phyloP scores from a whole-genome alignment of 345 rosid genomes.

The Brassica rapa region DNA sequence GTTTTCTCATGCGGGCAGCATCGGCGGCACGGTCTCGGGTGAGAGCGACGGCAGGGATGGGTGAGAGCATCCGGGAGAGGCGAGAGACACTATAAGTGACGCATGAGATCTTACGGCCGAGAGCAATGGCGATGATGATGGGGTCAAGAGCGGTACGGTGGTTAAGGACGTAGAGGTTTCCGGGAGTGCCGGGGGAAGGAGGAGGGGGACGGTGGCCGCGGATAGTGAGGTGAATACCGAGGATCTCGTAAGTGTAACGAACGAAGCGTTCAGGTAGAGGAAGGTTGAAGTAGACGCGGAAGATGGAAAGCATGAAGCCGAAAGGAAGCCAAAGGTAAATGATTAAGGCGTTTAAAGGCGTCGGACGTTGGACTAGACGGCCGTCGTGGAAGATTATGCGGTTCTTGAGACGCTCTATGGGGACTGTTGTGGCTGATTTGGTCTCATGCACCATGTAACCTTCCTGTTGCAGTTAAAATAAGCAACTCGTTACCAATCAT shows the following conservation, averaged over 20 bases:
- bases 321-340: slow-evolving; percentile 84
- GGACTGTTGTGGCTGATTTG: slow-evolving; percentile 60
- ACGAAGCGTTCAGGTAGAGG: slow-evolving; percentile 90
- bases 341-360: slow-evolving; percentile 69
- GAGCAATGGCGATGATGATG: slow-evolving; percentile 82
- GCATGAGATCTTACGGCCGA: slow-evolving; percentile 89
- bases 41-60: slow-evolving; percentile 89
- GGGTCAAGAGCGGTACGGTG: slow-evolving; percentile 96
- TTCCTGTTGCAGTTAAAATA: slow-evolving; percentile 53
- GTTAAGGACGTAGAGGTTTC: slow-evolving; percentile 89
- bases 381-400: slow-evolving; percentile 95
- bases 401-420: slow-evolving; percentile 59
- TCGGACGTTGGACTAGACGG: slow-evolving; percentile 82
- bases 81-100: slow-evolving; percentile 95
- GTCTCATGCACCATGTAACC: slow-evolving; percentile 89
- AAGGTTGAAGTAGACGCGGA: slow-evolving; percentile 89
- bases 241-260: slow-evolving; percentile 90
- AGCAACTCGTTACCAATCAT: neutral
- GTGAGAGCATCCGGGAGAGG: slow-evolving; percentile 79
- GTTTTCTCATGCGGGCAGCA: slow-evolving; percentile 67
- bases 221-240: slow-evolving; percentile 85
- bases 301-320: slow-evolving; percentile 73
- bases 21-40: slow-evolving; percentile 95
- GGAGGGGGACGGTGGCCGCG: slow-evolving; percentile 81
- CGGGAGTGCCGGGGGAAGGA: slow-evolving; percentile 73